These are phyloP conservation scores for Pseudocercospora macadamiae DNA, from an alignment of 2,329 filamentous ascomycete genomes.

Conservation along the genomic window DNA sequence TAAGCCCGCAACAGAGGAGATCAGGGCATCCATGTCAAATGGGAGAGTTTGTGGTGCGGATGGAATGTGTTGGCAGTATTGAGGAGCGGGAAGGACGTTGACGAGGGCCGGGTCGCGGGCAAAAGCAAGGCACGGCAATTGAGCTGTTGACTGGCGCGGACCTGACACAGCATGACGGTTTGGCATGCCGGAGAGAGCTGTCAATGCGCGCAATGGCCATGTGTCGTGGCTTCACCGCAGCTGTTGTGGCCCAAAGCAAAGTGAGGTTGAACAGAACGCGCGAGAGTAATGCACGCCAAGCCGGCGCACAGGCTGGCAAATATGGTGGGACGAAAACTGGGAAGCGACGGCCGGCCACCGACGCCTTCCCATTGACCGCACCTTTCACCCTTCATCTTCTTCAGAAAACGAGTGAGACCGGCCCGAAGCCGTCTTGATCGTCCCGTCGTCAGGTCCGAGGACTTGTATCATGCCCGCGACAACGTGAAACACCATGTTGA, in stretches of 20 bases:
- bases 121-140: constrained; percentile 23
- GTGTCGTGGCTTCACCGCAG: constrained; percentile 14
- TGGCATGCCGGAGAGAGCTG: constrained; percentile 18
- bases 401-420: neutral
- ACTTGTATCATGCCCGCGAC: neutral
- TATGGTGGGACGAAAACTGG: neutral
- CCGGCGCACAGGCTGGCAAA: neutral
- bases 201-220: constrained; percentile 20
- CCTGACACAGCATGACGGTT: constrained; percentile 17
- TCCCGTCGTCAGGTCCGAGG: neutral
- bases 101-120: constrained; percentile 17
- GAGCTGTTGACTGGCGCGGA: constrained; percentile 12
- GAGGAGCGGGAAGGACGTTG: constrained; percentile 8
- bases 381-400: neutral
- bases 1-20: constrained; percentile 4
- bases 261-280: constrained; percentile 4
- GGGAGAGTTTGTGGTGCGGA: constrained; percentile 17
- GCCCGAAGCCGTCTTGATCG: neutral
- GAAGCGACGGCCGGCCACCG: neutral
- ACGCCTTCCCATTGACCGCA: neutral
- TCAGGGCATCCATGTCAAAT: constrained; percentile 29
- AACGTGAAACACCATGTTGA: neutral
- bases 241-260: constrained; percentile 1
- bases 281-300: neutral
- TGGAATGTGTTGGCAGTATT: constrained; percentile 22